Conservation (phyloP, 208 protist genomes). For the Novymonas esmeraldas region DNA sequence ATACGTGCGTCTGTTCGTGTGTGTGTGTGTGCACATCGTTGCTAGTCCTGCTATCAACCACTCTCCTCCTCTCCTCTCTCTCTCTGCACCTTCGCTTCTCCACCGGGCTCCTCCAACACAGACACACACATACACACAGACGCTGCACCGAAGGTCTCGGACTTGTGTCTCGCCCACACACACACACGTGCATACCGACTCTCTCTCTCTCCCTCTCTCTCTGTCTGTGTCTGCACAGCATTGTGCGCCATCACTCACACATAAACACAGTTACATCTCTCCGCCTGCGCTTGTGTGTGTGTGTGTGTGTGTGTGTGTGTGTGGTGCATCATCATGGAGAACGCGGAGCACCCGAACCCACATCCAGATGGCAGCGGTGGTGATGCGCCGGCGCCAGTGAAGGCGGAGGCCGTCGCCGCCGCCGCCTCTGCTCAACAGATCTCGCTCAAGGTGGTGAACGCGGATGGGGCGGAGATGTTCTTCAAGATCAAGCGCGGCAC, state of each 20-base stretch:
- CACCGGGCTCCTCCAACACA: too few species aligned
- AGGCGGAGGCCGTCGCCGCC: constrained; percentile 51
- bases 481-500: constrained; percentile 97
- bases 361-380: constrained; percentile 15
- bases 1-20: too few species aligned
- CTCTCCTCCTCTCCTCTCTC: neutral
- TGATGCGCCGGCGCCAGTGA: constrained; percentile 42
- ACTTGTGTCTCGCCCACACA: too few species aligned
- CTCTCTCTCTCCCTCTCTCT: neutral
- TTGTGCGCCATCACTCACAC: neutral
- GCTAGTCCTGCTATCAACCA: too few species aligned
- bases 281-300: neutral
- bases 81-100: neutral
- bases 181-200: too few species aligned
- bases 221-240: neutral
- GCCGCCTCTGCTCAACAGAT: constrained; percentile 61
- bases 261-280: neutral
- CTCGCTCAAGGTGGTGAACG: constrained; percentile 92
- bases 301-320: too few species aligned
- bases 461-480: constrained; percentile 95
- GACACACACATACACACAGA: too few species aligned
- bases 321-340: constrained; percentile 14
- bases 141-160: too few species aligned
- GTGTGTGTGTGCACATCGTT: too few species aligned
- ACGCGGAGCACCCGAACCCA: constrained; percentile 24